A percentile compares a stretch with the other conserved stretches of the same genome.
Conservation (phyloP, 306 rosid genomes). For the Trifolium subterraneum region DNA sequence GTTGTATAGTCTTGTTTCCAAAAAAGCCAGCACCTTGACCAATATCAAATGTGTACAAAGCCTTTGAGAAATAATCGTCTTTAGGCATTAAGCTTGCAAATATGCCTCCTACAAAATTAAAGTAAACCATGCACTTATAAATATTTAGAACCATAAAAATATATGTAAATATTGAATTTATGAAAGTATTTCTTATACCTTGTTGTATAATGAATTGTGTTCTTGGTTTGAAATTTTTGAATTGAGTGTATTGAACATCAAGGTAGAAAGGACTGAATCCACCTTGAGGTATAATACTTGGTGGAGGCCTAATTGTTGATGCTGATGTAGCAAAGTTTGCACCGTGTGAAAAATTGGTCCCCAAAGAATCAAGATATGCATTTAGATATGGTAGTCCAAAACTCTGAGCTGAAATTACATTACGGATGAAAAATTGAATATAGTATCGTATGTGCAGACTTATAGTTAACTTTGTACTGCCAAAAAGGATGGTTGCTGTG, state of each 20-base stretch:
- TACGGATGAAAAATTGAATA: background rate
- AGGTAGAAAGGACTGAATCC: conserved; percentile 56
- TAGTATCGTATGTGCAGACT: background rate
- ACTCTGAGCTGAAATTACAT: conserved; percentile 42
- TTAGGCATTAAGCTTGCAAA: conserved; percentile 40
- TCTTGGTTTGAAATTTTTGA: conserved; percentile 33
- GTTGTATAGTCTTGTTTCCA: conserved; percentile 35
- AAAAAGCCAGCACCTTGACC: conserved; percentile 47
- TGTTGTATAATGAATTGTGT: conserved; percentile 25
- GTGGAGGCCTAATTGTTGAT: conserved; percentile 51
- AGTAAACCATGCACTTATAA: background rate
- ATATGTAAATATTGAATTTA: background rate
- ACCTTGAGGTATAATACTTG: conserved; percentile 38
- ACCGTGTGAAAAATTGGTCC: conserved; percentile 50
- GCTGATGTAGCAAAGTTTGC: conserved; percentile 54
- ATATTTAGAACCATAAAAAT: background rate
- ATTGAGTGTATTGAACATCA: conserved; percentile 40
- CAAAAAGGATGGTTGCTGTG: background rate
- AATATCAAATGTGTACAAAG: conserved; percentile 59
- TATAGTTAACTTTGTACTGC: background rate
- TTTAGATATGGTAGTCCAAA: conserved; percentile 46
- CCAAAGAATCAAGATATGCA: conserved; percentile 56
- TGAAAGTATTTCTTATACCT: conserved; percentile 27
- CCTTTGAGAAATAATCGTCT: conserved; percentile 38
- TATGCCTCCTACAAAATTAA: conserved; percentile 12